These are phyloP conservation scores for Aspergillus felis DNA, from an alignment of 2,329 filamentous ascomycete genomes.

Conservation along the genomic window DNA sequence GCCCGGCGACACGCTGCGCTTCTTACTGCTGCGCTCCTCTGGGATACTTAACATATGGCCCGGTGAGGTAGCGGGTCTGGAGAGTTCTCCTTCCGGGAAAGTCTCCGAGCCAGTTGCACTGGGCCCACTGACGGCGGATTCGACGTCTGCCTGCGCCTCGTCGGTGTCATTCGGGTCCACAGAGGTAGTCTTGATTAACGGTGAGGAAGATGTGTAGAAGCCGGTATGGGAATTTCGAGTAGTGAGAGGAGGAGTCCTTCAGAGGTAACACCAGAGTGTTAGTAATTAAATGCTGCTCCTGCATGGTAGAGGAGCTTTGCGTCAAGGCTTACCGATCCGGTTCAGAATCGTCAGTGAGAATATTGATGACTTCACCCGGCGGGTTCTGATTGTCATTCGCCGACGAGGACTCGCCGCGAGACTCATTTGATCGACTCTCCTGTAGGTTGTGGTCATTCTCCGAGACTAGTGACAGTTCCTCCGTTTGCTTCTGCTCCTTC, in stretches of 20 bases:
- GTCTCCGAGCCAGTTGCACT: conserved; percentile 38
- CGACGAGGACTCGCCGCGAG: conserved; percentile 23
- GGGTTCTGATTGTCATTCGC: conserved; percentile 19
- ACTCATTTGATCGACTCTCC: conserved; percentile 20
- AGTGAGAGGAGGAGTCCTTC: conserved; percentile 47
- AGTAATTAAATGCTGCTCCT: conserved; percentile 23
- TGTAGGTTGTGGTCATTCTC: conserved; percentile 20
- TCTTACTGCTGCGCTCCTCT: conserved; percentile 37
- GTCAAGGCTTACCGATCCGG: conserved; percentile 35
- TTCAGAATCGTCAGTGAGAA: conserved; percentile 37
- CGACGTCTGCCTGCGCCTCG: conserved; percentile 20
- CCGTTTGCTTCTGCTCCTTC: conserved; percentile 19
- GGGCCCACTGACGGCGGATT: conserved; percentile 26
- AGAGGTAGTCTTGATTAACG: conserved; percentile 58
- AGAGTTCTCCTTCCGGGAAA: conserved; percentile 37
- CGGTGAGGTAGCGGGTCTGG: conserved; percentile 25
- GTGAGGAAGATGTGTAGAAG: conserved; percentile 66
- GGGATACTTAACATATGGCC: conserved; percentile 30
- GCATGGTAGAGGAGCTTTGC: neutral
- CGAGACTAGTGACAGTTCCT: conserved; percentile 19
- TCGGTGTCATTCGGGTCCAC: conserved; percentile 39
- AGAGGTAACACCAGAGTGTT: conserved; percentile 9
- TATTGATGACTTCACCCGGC: conserved; percentile 21
- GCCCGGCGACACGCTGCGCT: conserved; percentile 65
- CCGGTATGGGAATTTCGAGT: conserved; percentile 63